Base-by-base conservation (phyloP, 1,139 yeast species). In the Suhomyces bolitotheri region DNA sequence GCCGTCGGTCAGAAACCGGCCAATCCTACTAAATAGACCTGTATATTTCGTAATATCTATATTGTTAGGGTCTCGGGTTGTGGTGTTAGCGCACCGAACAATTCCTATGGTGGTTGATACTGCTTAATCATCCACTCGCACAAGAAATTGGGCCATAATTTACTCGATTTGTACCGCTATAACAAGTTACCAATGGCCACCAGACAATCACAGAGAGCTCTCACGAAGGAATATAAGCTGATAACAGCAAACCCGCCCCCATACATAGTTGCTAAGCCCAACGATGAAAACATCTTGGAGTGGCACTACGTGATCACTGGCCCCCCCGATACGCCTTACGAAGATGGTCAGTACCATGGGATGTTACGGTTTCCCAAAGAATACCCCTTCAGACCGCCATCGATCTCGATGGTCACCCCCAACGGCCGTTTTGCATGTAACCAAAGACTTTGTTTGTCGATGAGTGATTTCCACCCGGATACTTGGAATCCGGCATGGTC, bases 401-500 rank as follows among this genome's bases (percentile, higher is more conserved):
- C 95, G 15, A 90, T 90, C 40, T 73, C 86, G 35, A 89, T 90
- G 90, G 66, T 80, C 36, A 90, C 97, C 0, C 97, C 97, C 4
- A 83, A 80, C 45, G 94, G 89, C 4, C 68, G 95, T 29, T 86
- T 90, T 58, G 77, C 80, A 44, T 77, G 88, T 34, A 84, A 85
- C 54, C 78, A 88, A 6, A 68, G 96, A 30, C 71, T 90, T 30
- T 90, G 97, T 62, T 66, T 90, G 33, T 80, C 89, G 27, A 89
- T 90, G 81, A 82, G 92, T 50, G 97, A 90, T 55, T 89, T 80
- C 59, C 97, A 90, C 51, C 97, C 96, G 7, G 92, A 87, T 56
- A 68, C 85, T 1, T 89, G 97, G 97, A 88, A 89, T 58, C 96
- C 97, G 1, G 88, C 95, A 4, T 89, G 97, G 97, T 80, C 88